Percentiles rank a stretch among this genome's conserved stretches.
These are phyloP conservation scores for Gossypium lobatum DNA, from an alignment of 441 rosid genomes.

Conservation along the genomic window DNA sequence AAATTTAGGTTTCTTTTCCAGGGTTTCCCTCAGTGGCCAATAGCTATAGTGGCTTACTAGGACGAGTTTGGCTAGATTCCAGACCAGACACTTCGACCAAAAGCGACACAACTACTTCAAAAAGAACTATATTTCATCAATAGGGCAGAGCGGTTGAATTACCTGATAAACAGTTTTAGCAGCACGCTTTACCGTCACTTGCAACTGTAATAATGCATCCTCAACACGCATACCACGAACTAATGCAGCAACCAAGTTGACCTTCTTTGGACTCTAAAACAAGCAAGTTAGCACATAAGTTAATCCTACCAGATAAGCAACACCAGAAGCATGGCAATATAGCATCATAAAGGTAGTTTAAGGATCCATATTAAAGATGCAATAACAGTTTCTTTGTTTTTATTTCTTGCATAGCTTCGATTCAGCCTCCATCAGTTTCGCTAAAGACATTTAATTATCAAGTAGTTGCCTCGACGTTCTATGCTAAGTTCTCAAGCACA, in stretches of 20 bases:
- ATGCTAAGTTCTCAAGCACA: slow-evolving; percentile 7
- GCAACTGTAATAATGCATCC: slow-evolving; percentile 88
- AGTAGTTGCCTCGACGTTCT: background rate
- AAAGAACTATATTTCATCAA: background rate
- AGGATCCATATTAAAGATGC: background rate
- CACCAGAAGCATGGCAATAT: background rate
- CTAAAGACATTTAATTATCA: background rate
- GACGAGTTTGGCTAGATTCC: background rate
- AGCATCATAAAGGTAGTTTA: background rate
- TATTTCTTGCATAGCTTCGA: background rate
- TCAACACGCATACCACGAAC: slow-evolving; percentile 97
- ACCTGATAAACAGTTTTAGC: slow-evolving; percentile 87
- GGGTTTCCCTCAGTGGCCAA: background rate
- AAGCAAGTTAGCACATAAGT: slow-evolving; percentile 19
- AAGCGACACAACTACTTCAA: slow-evolving; percentile 1
- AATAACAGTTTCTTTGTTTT: background rate
- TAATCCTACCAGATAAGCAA: background rate
- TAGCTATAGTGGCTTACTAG: background rate
- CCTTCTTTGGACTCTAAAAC: slow-evolving; percentile 87
- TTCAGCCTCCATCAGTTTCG: background rate
- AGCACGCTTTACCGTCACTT: slow-evolving; percentile 79
- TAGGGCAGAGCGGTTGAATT: slow-evolving; percentile 12
- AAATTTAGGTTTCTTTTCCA: background rate
- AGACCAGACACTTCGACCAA: background rate
- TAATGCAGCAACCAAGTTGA: slow-evolving; percentile 86